These are phyloP conservation scores for Coniella vitis DNA, from an alignment of 2,329 filamentous ascomycete genomes.

Conservation along the genomic window DNA sequence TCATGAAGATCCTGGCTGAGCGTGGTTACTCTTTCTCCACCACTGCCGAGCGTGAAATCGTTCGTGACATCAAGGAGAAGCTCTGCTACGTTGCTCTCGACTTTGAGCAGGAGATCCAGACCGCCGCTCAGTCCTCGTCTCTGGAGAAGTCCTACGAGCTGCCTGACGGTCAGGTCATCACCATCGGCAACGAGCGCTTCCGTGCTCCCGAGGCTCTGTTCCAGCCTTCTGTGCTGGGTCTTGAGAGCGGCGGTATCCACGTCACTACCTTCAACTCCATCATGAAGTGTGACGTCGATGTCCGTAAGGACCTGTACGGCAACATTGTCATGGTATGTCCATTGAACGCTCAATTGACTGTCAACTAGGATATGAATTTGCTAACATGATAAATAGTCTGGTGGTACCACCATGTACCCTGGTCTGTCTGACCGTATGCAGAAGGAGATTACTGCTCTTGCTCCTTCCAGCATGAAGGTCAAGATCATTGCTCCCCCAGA, in stretches of 20 bases:
- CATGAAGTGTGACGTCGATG: constrained; percentile 99
- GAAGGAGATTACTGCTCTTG: constrained; percentile 99
- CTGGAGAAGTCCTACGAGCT: constrained; percentile 99
- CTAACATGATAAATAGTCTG: constrained; percentile 66
- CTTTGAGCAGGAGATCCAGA: constrained; percentile 99
- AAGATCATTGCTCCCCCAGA: constrained; percentile 99
- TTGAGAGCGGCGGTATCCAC: constrained; percentile 98
- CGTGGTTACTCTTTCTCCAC: constrained; percentile 99
- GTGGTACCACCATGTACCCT: constrained; percentile 99
- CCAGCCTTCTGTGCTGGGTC: constrained; percentile 96
- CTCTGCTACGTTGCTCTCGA: constrained; percentile 99
- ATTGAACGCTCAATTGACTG: no score
- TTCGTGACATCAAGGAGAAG: constrained; percentile 94
- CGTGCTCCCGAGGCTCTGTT: constrained; percentile 98
- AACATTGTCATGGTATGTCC: constrained; percentile 98
- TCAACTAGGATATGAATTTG: constrained; percentile 4
- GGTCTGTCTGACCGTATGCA: constrained; percentile 99
- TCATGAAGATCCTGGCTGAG: constrained; percentile 99
- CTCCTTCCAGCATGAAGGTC: constrained; percentile 99
- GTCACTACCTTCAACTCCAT: constrained; percentile 99
- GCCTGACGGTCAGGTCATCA: constrained; percentile 98
- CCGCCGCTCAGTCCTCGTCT: constrained; percentile 95
- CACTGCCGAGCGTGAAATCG: constrained; percentile 63
- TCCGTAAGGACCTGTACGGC: constrained; percentile 99
- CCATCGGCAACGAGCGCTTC: constrained; percentile 99